These are phyloP conservation scores for Sporothrix luriei DNA, from an alignment of 2,329 filamentous ascomycete species.

Conservation along the genomic window DNA sequence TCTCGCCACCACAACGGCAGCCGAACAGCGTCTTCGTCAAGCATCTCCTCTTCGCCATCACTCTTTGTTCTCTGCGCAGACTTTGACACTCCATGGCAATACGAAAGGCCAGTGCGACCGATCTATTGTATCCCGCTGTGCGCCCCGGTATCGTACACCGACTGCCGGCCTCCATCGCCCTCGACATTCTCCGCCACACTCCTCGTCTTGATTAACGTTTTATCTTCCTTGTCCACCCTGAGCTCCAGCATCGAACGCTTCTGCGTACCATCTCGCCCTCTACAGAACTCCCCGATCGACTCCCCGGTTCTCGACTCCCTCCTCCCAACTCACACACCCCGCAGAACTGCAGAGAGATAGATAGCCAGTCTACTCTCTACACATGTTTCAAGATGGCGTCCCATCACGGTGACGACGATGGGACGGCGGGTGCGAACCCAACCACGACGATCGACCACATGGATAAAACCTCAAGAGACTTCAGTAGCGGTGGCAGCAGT, in stretches of 20 bases:
- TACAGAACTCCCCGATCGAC: conserved; percentile 1
- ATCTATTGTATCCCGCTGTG: background rate
- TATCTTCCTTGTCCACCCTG: background rate
- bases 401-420: conserved; percentile 28
- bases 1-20: background rate
- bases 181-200: background rate
- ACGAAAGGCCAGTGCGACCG: background rate
- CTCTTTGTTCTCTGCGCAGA: too few relatives aligned
- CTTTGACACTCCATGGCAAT: background rate
- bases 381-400: conserved; percentile 31
- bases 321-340: background rate
- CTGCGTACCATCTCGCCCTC: background rate
- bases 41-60: too few relatives aligned
- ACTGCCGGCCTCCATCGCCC: background rate
- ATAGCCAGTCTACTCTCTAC: conserved; percentile 4
- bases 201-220: background rate
- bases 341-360: background rate
- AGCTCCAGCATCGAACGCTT: background rate
- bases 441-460: background rate
- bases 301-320: background rate
- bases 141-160: background rate
- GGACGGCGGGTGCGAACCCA: conserved; percentile 5
- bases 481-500: background rate
- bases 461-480: background rate
- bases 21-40: too few relatives aligned